Base-by-base conservation (phyloP, 768 basidiomycete genomes). In the Termitomyces sp. region DNA sequence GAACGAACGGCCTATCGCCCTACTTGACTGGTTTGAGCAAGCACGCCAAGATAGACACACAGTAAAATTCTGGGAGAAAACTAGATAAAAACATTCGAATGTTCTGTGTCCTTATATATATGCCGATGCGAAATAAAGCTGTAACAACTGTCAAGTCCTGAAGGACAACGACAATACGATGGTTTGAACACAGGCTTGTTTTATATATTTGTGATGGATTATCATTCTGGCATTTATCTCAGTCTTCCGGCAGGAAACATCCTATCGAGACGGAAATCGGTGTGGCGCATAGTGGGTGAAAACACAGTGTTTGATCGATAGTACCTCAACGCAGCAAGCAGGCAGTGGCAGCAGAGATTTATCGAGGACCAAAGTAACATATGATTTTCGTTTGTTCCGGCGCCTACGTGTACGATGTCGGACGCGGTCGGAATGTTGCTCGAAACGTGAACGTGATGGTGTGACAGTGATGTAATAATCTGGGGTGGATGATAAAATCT, bases 371-470 rank as follows among this genome's bases (percentile, higher is more conserved):
- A 4, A n/a, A 51, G 15, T 36, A 41, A 27, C 53, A 54, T 54
- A 41, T 54, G 53, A 54, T 54, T 54, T 41, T 54, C 53, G 53
- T 31, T n/a, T 20, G 49, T 54, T 27, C 53, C 53, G 53, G 30
- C 27, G 52, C 27, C 24, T 30, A 11, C 2, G 1, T 18, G 2
- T n/a, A n/a, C n/a, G n/a, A n/a, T 33, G 50, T 52, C 51, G 51
- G 51, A 52, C 51, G 34, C 51, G 34, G 6, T 54, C 53, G 53
- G 49, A 22, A 50, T 39, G 39, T 42, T 13, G 15, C 20, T 16
- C 15, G 50, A 41, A 12, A 31, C 39, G 53, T 27, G 53, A 54
- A 54, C 53, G 53, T 54, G 53, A 54, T 39, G 12, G 39, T 41
- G 53, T 54, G 53, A 54, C 27, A 54, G 53, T 30, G 53, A 54